Evolutionary conservation across 805 yeast species (phyloP).

Genomic region (Debaryomyces hansenii): DNA sequence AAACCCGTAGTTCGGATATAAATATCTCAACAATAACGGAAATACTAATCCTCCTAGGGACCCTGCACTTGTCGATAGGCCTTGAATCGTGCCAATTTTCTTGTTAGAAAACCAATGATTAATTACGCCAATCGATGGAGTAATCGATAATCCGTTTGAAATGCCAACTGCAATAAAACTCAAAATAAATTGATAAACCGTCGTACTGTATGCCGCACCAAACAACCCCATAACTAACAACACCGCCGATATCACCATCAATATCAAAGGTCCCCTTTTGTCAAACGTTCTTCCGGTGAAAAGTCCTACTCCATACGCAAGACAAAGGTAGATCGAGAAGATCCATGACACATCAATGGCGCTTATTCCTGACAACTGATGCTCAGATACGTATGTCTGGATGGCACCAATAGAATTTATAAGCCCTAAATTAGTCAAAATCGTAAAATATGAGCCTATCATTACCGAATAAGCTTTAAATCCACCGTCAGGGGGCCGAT

Average conservation of each 20-base stretch:
- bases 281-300: slow-evolving; percentile 64
- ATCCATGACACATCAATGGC: slow-evolving; percentile 39
- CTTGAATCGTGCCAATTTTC: slow-evolving; percentile 45
- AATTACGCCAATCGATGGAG: slow-evolving; percentile 60
- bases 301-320: slow-evolving; percentile 26
- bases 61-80: slow-evolving; percentile 66
- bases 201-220: slow-evolving; percentile 51
- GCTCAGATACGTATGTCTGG: slow-evolving; percentile 36
- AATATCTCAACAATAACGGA: slow-evolving; percentile 51
- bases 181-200: slow-evolving; percentile 59
- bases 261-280: slow-evolving; percentile 51
- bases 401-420: slow-evolving; percentile 40
- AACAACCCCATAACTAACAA: slow-evolving; percentile 49
- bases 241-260: slow-evolving; percentile 44
- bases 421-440: slow-evolving; percentile 27
- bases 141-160: slow-evolving; percentile 58
- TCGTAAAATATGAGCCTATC: slow-evolving; percentile 25
- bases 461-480: slow-evolving; percentile 21
- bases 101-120: slow-evolving; percentile 65
- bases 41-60: slow-evolving; percentile 64
- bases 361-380: slow-evolving; percentile 28
- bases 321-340: slow-evolving; percentile 34
- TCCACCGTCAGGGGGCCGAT: slow-evolving; percentile 25
- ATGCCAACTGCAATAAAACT: slow-evolving; percentile 51
- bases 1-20: slow-evolving; percentile 52